phyloP scores from a whole-genome alignment of 805 yeast species.

The Sugiyamaella chiloensis region DNA sequence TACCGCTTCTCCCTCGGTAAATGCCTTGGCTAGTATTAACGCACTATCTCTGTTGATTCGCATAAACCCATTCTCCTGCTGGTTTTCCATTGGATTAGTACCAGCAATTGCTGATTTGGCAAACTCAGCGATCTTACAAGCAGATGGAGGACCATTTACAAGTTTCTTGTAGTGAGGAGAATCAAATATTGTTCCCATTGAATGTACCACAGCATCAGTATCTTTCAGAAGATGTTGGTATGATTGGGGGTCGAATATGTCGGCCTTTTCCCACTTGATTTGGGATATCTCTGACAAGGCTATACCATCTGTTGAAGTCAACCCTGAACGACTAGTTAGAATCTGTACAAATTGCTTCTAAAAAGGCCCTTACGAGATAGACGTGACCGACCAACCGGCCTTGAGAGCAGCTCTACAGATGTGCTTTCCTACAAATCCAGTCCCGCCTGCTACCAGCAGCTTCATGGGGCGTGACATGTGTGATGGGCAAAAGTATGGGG shows the following conservation, averaged over 20 bases:
- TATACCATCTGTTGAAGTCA: slow-evolving; percentile 22
- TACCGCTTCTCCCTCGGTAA: slow-evolving; percentile 32
- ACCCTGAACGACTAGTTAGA: slow-evolving; percentile 47
- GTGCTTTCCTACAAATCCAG: slow-evolving; percentile 71
- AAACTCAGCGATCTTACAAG: slow-evolving; percentile 12
- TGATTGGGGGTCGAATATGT: slow-evolving; percentile 62
- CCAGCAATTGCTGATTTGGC: slow-evolving; percentile 38
- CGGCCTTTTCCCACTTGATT: slow-evolving; percentile 65
- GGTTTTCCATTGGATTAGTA: slow-evolving; percentile 49
- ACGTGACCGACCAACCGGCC: slow-evolving; percentile 62
- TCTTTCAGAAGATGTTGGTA: slow-evolving; percentile 48
- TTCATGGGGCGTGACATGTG: too few relatives aligned
- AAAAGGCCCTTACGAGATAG: slow-evolving; percentile 49
- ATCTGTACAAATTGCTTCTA: neutral
- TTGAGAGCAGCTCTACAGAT: slow-evolving; percentile 67
- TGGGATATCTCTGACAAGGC: slow-evolving; percentile 43
- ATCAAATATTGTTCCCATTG: slow-evolving; percentile 74
- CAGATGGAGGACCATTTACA: slow-evolving; percentile 17
- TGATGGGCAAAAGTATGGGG: too few relatives aligned
- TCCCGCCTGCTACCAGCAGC: slow-evolving; percentile 79
- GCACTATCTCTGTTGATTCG: slow-evolving; percentile 71
- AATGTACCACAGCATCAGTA: slow-evolving; percentile 71
- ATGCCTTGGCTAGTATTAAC: slow-evolving; percentile 55
- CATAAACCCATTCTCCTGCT: slow-evolving; percentile 44
- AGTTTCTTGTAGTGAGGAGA: slow-evolving; percentile 61